These are phyloP conservation scores for Aechmea fasciata DNA, from an alignment of 176 grass and related monocot genomes.

Conservation along the genomic window DNA sequence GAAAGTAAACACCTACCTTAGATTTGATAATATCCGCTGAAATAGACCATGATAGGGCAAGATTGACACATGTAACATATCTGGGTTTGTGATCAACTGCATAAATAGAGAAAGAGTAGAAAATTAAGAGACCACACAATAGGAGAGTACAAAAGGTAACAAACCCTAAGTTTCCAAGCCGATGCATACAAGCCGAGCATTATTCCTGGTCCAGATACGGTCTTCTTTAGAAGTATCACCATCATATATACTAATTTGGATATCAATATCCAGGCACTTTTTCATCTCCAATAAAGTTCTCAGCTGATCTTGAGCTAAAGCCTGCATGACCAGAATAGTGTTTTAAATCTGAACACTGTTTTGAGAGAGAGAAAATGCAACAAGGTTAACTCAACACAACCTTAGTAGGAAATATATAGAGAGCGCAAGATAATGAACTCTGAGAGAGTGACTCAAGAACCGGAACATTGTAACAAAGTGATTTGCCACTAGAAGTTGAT, in stretches of 20 bases:
- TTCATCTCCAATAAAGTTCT: slow-evolving; percentile 67
- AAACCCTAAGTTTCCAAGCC: not conserved
- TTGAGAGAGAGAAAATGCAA: slow-evolving; percentile 22
- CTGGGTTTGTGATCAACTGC: slow-evolving; percentile 96
- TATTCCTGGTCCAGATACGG: slow-evolving; percentile 66
- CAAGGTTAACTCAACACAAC: slow-evolving; percentile 24
- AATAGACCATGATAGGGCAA: slow-evolving; percentile 69
- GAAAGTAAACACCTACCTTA: slow-evolving; percentile 41
- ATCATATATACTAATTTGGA: slow-evolving; percentile 78
- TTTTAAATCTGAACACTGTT: not conserved
- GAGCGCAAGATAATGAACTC: slow-evolving; percentile 45
- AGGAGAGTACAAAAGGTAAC: slow-evolving; percentile 11
- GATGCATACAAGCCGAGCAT: slow-evolving; percentile 53
- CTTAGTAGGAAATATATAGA: slow-evolving; percentile 98
- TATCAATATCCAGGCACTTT: slow-evolving; percentile 39
- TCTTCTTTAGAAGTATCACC: slow-evolving; percentile 81
- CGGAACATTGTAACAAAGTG: slow-evolving; percentile 91
- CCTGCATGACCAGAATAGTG: slow-evolving; percentile 39
- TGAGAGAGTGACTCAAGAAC: slow-evolving; percentile 74
- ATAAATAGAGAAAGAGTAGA: slow-evolving; percentile 22
- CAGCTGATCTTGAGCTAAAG: slow-evolving; percentile 94
- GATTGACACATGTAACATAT: slow-evolving; percentile 86
- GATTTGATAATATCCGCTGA: slow-evolving; percentile 54
- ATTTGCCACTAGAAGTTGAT: slow-evolving; percentile 96
- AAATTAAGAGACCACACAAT: slow-evolving; percentile 3